These are phyloP conservation scores for Melocanna baccifera DNA, from an alignment of 176 grass and related monocot species.

Conservation along the genomic window DNA sequence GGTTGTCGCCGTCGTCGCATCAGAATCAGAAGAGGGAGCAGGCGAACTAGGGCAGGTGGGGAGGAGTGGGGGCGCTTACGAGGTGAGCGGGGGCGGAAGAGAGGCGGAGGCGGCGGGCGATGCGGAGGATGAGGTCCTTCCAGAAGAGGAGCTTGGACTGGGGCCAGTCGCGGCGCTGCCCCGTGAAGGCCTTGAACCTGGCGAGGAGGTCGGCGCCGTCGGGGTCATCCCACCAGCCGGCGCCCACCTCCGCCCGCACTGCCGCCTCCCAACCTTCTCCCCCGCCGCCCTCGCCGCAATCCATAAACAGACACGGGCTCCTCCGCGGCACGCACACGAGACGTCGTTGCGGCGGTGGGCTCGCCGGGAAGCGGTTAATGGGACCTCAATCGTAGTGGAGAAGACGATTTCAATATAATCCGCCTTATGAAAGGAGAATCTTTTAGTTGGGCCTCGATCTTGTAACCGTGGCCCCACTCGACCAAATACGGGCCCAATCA, in stretches of 20 bases:
- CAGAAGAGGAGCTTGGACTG: constrained; percentile 59
- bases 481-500: neutral
- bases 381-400: neutral
- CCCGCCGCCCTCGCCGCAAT: neutral
- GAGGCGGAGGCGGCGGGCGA: constrained; percentile 45
- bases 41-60: neutral
- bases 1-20: neutral
- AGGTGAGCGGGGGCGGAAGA: constrained; percentile 40
- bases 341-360: neutral
- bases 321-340: neutral
- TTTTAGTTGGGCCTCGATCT: neutral
- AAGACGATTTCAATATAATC: neutral
- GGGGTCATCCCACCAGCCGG: constrained; percentile 53
- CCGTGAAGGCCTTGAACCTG: constrained; percentile 79
- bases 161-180: constrained; percentile 61
- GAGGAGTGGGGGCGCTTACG: constrained; percentile 9
- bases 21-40: constrained; percentile 22
- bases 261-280: constrained; percentile 38
- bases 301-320: neutral
- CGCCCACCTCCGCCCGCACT: constrained; percentile 51
- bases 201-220: constrained; percentile 42
- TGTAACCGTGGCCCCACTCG: neutral
- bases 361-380: neutral
- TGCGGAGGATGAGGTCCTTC: constrained; percentile 58
- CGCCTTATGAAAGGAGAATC: neutral